Conservation (phyloP, 2,329 filamentous ascomycete genomes). For the Sporothrix protearum region DNA sequence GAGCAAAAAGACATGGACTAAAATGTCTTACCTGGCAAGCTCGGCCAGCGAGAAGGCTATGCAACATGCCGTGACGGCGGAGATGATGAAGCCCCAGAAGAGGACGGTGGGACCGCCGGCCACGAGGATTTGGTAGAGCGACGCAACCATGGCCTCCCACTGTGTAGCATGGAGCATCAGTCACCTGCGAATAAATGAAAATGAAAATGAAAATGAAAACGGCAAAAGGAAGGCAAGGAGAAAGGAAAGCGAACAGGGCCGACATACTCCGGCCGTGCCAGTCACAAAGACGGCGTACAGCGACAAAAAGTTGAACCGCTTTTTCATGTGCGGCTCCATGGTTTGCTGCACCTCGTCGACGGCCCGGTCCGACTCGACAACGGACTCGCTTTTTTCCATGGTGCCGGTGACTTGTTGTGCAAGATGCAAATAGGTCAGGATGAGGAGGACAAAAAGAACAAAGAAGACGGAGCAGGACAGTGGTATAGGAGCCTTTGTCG, state of each 20-base stretch:
- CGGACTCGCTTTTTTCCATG: neutral
- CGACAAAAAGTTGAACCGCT: conserved; percentile 15
- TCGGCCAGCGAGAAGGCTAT: conserved; percentile 17
- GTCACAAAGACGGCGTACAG: conserved; percentile 15
- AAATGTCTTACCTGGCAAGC: conserved; percentile 12
- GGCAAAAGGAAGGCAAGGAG: neutral
- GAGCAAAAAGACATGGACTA: neutral
- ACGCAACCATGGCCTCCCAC: conserved; percentile 16
- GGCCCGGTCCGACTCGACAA: neutral
- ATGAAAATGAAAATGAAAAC: too few species aligned
- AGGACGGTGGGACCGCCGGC: conserved; percentile 15
- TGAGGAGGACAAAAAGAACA: too few species aligned
- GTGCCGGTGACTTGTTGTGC: neutral
- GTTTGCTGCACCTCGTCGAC: neutral
- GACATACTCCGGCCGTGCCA: conserved; percentile 14
- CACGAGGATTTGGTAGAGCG: conserved; percentile 18
- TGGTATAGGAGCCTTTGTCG: neutral
- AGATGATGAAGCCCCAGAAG: conserved; percentile 17
- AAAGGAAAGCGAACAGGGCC: neutral
- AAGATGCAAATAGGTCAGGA: neutral
- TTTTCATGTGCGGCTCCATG: conserved; percentile 2
- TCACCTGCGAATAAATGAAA: neutral
- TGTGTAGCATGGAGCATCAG: neutral
- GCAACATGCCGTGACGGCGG: conserved; percentile 5
- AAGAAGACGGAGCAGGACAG: neutral